phyloP scores from a whole-genome alignment of 805 yeast genomes.

The Ogataea naganishii region DNA sequence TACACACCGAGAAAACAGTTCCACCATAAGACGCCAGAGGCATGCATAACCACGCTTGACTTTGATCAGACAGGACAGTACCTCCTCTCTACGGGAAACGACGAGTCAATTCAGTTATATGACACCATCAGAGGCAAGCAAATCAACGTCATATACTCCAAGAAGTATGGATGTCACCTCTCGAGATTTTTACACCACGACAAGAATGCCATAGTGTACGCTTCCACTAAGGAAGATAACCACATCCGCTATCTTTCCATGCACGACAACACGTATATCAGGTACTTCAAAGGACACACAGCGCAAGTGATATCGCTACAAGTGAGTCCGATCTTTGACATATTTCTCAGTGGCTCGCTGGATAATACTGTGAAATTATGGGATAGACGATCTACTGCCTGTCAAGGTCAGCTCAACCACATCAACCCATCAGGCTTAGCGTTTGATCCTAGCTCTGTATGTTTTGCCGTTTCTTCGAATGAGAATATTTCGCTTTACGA shows the following conservation, averaged over 20 bases:
- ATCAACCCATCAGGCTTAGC: slow-evolving; percentile 37
- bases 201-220: slow-evolving; percentile 59
- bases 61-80: slow-evolving; percentile 81
- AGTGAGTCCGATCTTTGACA: slow-evolving; percentile 61
- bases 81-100: slow-evolving; percentile 67
- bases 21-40: slow-evolving; percentile 31
- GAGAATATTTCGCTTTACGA: slow-evolving; percentile 52
- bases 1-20: slow-evolving; percentile 33
- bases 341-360: slow-evolving; percentile 55
- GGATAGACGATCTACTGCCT: slow-evolving; percentile 68
- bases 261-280: slow-evolving; percentile 66
- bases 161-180: slow-evolving; percentile 86
- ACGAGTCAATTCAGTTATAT: slow-evolving; percentile 77
- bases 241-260: slow-evolving; percentile 69
- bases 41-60: slow-evolving; percentile 60
- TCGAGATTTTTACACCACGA: slow-evolving; percentile 77
- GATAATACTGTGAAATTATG: slow-evolving; percentile 81
- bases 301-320: slow-evolving; percentile 66
- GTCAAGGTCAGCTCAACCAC: slow-evolving; percentile 53
- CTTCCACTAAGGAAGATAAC: slow-evolving; percentile 75
- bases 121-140: slow-evolving; percentile 65
- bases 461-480: slow-evolving; percentile 60
- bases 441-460: slow-evolving; percentile 77
- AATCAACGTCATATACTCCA: slow-evolving; percentile 61
- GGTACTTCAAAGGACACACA: slow-evolving; percentile 86